Conservation (phyloP, 257 asterid genomes). For the Solanum lignicaule region DNA sequence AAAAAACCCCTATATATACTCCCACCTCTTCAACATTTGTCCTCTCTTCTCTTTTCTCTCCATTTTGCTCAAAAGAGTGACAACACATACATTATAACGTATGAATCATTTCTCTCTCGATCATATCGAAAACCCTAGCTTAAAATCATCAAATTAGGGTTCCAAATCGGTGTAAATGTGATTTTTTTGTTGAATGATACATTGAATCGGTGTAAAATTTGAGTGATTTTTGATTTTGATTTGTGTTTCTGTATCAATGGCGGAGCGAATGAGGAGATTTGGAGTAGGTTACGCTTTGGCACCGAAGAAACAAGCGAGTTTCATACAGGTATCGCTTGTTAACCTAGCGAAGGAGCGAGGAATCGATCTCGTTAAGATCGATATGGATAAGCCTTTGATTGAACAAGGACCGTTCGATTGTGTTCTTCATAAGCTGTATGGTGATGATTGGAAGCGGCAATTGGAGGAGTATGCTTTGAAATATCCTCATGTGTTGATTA, state of each 20-base stretch:
- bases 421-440: slow-evolving; percentile 57
- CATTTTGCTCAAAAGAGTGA: background rate
- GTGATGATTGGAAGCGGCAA: slow-evolving; percentile 50
- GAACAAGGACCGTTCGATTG: slow-evolving; percentile 72
- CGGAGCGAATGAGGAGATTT: slow-evolving; percentile 34
- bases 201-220: background rate
- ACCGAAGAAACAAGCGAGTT: slow-evolving; percentile 64
- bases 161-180: background rate
- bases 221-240: background rate
- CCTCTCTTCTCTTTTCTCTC: background rate
- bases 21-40: background rate
- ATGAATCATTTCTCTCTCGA: background rate
- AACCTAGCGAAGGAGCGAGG: slow-evolving; percentile 39
- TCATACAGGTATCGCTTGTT: slow-evolving; percentile 46
- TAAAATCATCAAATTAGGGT: background rate
- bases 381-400: slow-evolving; percentile 33
- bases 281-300: slow-evolving; percentile 73
- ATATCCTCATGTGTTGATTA: slow-evolving; percentile 36
- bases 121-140: background rate
- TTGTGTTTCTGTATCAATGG: slow-evolving; percentile 5
- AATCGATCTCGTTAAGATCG: slow-evolving; percentile 64
- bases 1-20: background rate
- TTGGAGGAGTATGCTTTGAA: slow-evolving; percentile 29
- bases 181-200: background rate
- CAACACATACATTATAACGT: background rate